Base-by-base conservation (phyloP, 768 basidiomycete genomes). In the Suillus variegatus region DNA sequence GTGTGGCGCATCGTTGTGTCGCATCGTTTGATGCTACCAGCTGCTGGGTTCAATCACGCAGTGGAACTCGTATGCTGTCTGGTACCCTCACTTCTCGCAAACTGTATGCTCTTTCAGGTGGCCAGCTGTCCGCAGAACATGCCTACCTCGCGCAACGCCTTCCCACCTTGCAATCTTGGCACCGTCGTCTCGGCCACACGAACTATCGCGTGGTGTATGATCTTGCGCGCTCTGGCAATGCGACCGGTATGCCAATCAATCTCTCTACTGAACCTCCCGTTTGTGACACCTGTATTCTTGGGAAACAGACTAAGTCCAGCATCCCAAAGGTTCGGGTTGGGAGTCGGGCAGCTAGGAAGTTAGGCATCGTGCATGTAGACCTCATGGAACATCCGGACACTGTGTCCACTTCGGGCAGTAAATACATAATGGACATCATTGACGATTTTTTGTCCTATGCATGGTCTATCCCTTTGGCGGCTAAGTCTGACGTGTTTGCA, bases 381-480 rank as follows among this genome's bases (percentile, higher is more conserved):
- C 16, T 67, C 5, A 60, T 58, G 6, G 65, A 52, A 18, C 36
- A 49, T 16, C 40, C 44, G 6, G 58, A 60, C 16, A 32, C 32
- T 36, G 57, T 60, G 18, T 44, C 44, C 1, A 18, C 18, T 7
- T 18, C 44, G 6, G 44, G 44, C 2, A 43, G 18, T 18, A 43
- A 18, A 2, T 43, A 16, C 4, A 6, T 65, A 10, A 40, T 67
- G 32, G 58, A 72, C 47, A 38, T 68, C 7, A 61, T 65, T 0
- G 66, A 64, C 36, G 47, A 64, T 18, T 61, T 58, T 9, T 43
- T 5, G 0, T 72, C 70, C 6, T 72, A 68, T n/a, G 41, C 64
- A 0, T 82, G 79, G 80, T 58, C 66, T 12, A 74, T 81, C 3
- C 80, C 79, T 0, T 6, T 43, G 1, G 14, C 41, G 0, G 6